A percentile compares a stretch with the other conserved stretches of the same genome.
These are phyloP conservation scores for Zygoascus flipseniorum DNA, from an alignment of 805 yeast species.

Conservation along the genomic window DNA sequence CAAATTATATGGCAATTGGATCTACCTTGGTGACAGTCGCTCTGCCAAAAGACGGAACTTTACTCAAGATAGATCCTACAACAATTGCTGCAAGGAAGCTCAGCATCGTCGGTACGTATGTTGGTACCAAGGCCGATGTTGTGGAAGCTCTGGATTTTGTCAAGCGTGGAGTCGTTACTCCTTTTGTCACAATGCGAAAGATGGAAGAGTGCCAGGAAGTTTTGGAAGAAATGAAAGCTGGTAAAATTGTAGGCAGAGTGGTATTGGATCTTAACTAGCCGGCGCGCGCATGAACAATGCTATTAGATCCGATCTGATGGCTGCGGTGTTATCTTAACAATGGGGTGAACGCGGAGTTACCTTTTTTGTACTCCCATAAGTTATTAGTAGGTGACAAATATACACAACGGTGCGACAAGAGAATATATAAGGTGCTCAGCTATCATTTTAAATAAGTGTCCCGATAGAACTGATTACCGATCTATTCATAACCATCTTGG, in stretches of 20 bases:
- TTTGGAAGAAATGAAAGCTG: constrained; percentile 14
- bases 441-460: too few relatives aligned
- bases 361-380: too few relatives aligned
- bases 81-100: constrained; percentile 12
- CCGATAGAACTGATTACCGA: too few relatives aligned
- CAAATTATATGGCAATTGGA: constrained; percentile 14
- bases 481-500: too few relatives aligned
- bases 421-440: too few relatives aligned
- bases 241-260: constrained; percentile 19
- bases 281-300: too few relatives aligned
- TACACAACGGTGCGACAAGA: too few relatives aligned
- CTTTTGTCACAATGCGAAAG: constrained; percentile 13
- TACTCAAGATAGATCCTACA: constrained; percentile 12
- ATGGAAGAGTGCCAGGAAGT: constrained; percentile 11
- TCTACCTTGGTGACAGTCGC: constrained; percentile 21
- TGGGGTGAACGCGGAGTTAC: too few relatives aligned
- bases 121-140: constrained; percentile 21
- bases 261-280: constrained; percentile 14
- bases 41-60: constrained; percentile 14
- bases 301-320: too few relatives aligned
- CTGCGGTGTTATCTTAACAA: too few relatives aligned
- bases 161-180: constrained; percentile 15
- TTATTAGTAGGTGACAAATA: too few relatives aligned
- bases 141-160: constrained; percentile 21
- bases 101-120: constrained; percentile 18